These are phyloP conservation scores for Fallopia convolvulus DNA, from an alignment of 148 eudicot species.

Conservation along the genomic window DNA sequence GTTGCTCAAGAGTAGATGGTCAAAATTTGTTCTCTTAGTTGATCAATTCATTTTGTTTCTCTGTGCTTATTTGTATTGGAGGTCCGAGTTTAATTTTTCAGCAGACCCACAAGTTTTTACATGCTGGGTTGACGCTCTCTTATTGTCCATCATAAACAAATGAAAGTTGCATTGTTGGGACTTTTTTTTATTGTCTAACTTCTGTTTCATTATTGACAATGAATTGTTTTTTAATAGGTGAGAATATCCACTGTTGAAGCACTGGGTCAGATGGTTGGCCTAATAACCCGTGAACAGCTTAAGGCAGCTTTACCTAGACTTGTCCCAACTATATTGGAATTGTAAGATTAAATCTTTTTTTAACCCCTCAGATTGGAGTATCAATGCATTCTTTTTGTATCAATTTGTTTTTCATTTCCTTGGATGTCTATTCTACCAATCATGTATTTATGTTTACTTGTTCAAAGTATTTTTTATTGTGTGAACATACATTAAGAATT, in stretches of 20 bases:
- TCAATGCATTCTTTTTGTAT: neutral
- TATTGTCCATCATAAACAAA: neutral
- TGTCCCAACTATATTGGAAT: constrained; percentile 79
- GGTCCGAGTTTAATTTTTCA: neutral
- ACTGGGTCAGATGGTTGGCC: constrained; percentile 90
- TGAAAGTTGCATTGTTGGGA: neutral
- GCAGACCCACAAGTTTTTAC: neutral
- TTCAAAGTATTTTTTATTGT: neutral
- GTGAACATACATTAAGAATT: neutral
- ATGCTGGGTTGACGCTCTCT: neutral
- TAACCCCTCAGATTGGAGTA: neutral
- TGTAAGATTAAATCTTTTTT: constrained; percentile 46
- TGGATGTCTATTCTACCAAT: neutral
- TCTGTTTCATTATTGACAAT: neutral
- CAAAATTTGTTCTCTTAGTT: neutral
- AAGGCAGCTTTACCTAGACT: constrained; percentile 87
- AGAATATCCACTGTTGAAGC: constrained; percentile 84
- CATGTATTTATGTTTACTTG: neutral
- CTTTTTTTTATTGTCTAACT: neutral
- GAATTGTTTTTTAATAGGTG: constrained; percentile 35
- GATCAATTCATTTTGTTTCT: neutral
- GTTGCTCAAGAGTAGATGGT: neutral
- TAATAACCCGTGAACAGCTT: constrained; percentile 63
- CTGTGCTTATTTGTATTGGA: neutral
- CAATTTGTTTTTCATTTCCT: neutral